Conservation (phyloP, 306 rosid genomes). For the Prunus salicina region DNA sequence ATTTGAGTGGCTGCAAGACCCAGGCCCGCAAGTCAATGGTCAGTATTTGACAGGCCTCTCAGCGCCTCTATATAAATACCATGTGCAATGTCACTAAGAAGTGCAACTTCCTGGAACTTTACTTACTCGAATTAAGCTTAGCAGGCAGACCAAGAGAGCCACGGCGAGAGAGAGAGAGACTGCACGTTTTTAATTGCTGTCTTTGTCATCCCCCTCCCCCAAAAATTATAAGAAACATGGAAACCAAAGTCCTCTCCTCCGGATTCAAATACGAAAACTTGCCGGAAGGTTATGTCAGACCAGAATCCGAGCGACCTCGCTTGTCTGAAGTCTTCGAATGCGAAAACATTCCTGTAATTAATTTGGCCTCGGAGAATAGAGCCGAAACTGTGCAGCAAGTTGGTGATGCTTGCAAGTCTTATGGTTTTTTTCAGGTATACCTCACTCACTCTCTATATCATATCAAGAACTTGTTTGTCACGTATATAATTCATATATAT, state of each 20-base stretch:
- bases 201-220: background rate
- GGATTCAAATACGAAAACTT: constrained; percentile 44
- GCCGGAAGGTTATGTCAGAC: constrained; percentile 70
- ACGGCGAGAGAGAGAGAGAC: background rate
- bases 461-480: too few species aligned
- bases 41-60: too few species aligned
- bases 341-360: constrained; percentile 66
- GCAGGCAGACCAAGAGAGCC: background rate
- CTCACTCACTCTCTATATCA: background rate
- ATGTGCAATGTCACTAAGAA: background rate
- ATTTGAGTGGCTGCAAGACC: background rate
- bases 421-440: constrained; percentile 84
- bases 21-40: background rate
- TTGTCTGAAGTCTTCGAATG: constrained; percentile 53
- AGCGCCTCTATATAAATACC: too few species aligned
- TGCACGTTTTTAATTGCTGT: background rate
- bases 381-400: constrained; percentile 32
- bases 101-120: background rate
- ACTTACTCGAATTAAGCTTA: background rate
- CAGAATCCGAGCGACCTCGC: constrained; percentile 83
- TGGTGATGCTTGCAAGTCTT: constrained; percentile 64
- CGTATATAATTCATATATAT: too few species aligned
- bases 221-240: constrained; percentile 31
- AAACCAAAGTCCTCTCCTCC: constrained; percentile 53
- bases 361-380: constrained; percentile 44